Evolutionary conservation across 2,329 filamentous ascomycete species (phyloP), one percentile per base, ranked within the genome.

Genomic region (Sporothrix humicola): DNA sequence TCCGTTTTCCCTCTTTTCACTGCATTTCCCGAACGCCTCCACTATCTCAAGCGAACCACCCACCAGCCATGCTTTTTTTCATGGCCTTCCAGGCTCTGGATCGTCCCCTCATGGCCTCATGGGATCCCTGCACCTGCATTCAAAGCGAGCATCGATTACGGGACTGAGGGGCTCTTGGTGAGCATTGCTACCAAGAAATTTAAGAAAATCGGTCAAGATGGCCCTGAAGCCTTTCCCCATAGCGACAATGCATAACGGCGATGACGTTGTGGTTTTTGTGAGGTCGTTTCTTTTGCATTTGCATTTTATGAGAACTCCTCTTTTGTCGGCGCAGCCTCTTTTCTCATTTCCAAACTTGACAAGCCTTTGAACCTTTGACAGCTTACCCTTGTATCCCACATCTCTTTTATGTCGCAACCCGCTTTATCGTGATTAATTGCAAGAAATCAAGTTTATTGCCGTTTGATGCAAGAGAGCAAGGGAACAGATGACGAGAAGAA

Each of bases 11-110:
- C 13, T 20, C n/a, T 54, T 20, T 54, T 15, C 52, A 54, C 52
- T 54, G 52, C 13, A 23, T 48, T 37, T 42, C 63, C 46, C 52
- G 50, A 72, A 72, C 71, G n/a, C 61, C 71, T 72, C 50, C 63
- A 72, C 63, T 26, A 13, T 44, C 10, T 31, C 37, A 12, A 26
- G 52, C 61, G 50, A 72, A 72, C 71, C 71, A 17, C 44, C 44
- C 44, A 65, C 63, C 44, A 68, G 61, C 61, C 63, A 44, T 71
- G 54, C 54, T n/a, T 26, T 46, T 71, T 59, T 23, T 59, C 26
- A 26, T 37, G 26, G 56, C 12, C 20, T 59, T 59, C 13, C 17
- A 26, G 13, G 26, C 56, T 44, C 59, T 65, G 42, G n/a, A 65
- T 54, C 48, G 48, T 15, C 23, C 26, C 68, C 50, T 66, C 61